Base-by-base conservation (phyloP, 2,329 filamentous ascomycete species). In the Aspergillus sp. region DNA sequence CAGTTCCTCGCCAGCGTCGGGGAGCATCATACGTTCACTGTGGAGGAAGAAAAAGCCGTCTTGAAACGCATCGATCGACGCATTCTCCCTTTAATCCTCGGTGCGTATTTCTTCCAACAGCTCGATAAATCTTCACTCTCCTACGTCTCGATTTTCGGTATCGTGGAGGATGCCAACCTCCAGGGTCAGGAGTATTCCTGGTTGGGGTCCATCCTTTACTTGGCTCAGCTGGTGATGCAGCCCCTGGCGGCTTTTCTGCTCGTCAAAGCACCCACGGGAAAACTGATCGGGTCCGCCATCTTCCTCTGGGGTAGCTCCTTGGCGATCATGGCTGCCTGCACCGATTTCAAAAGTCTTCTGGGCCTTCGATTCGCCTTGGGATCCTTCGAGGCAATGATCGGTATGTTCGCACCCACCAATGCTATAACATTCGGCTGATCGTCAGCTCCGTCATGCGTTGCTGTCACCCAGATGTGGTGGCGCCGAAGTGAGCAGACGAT, bases 401-500 rank as follows among this genome's bases (percentile, higher is more conserved):
- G 60, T 65, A 46, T 24, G 46, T n/a, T 24, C 16, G 14, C 22
- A 29, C 6, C 52, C 11, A 36, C 14, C 12, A 42, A 16, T 42
- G 6, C 6, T n/a, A 0, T 16, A 11, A 36, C 10, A 2, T 42
- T 42, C 6, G 14, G 16, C 36, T n/a, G 36, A n/a, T 16, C 14
- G 4, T n/a, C 6, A 64, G 67, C 79, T 11, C 84, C 84, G 0
- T 81, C 80, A 20, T 86, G 85, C 63, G 76, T 85, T 16, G 82
- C 83, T 18, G 83, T 86, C 36, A 85, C 84, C 0, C 80, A 83
- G 56, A 86, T 86, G 82, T 88, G 85, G 85, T 88, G 83, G 77
- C 79, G 83, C 47, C 78, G 84, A 54, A 77, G 80, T 58, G 85
- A 87, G 64, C 85, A 87, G 69, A 85, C 85, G 0, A 69, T 83